Evolutionary conservation across 805 yeast species (phyloP), one percentile per base, ranked within the genome.

Genomic region (Saturnispora dispora): DNA sequence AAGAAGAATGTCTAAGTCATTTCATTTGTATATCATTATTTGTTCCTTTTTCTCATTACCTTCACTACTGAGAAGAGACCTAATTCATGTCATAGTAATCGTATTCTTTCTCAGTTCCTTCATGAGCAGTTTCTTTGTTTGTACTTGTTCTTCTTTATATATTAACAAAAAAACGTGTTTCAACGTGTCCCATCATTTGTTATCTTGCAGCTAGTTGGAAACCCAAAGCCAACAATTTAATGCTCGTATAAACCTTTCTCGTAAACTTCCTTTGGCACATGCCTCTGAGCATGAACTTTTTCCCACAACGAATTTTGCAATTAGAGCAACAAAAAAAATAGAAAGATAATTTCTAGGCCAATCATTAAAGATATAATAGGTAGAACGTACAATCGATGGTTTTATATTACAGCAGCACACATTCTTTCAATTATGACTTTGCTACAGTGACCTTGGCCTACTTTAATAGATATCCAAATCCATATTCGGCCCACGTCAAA

Each of bases 401-500:
- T 41, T 75, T 82, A 40, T 75, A 79, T 68, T 78, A 77, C 63
- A 72, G 74, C 55, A 75, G 74, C 55, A 59, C 68, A n/a, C 85
- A 81, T 62, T 63, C 71, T n/a, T 85, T 74, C 63, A 69, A 74
- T 48, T 78, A 78, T 63, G 82, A 82, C 58, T 89, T 89, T 60
- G 73, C 74, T 47, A 83, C 91, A 0, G 88, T 86, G 3, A 75
- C 88, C 1, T 70, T 82, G 46, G 95, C 95, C 1, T 83, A 84
- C 63, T 82, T 87, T 68, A 82, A 81, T 68, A 71, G 83, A 58
- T 83, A 82, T 57, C 83, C 83, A 13, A 82, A 83, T 64, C 98
- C 98, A 2, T 89, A 75, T 63, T 83, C 96, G 17, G 71, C 79
- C 9, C 96, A 91, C 69, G 96, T 91, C 11, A 71, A 83, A 35